Evolutionary conservation across 257 asterid genomes (phyloP), one percentile per base, ranked within the genome.

Genomic region (Ocimum tenuiflorum): DNA sequence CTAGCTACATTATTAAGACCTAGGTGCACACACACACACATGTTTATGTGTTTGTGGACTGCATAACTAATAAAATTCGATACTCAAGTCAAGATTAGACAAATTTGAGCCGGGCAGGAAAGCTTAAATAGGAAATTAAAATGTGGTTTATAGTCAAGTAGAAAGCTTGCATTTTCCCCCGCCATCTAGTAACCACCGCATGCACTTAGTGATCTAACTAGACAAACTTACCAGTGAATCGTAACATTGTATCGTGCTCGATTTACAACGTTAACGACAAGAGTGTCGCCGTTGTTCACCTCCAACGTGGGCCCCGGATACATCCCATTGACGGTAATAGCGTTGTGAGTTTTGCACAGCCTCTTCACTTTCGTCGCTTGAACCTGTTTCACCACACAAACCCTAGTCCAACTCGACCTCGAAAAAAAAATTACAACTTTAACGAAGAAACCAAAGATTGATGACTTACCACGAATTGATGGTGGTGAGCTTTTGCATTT

Each of bases 331-430:
- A 91, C 96, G 0, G 96, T 86, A 13, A 86, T 85, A 0, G 69
- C 20, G 67, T 72, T 86, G 65, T 75, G 98, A 38, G 84, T 86
- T n/a, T 83, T 86, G 90, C 95, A 91, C 85, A 88, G 88, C 86
- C 96, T 88, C 86, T 80, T 91, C 90, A 91, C 95, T 50, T 82
- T 82, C 3, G 86, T 83, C 64, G 88, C 95, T 82, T 88, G 88
- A 63, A 91, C 72, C 98, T 91, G 46, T 31, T 52, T 51, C 35
- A 51, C n/a, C 6, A 31, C 36, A 31, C 6, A 31, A 38, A 35
- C 41, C 41, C 43, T 38, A 38, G 13, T 38, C 8, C 9, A 38
- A 0, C 10, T 38, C 45, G 13, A 38, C 13, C 8, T 31, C 36
- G 6, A 31, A 31, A 31, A 31, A 31, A 27, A 27, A 27, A 27